phyloP scores from a whole-genome alignment of 2,329 filamentous ascomycete genomes.

The Neurospora sp. region DNA sequence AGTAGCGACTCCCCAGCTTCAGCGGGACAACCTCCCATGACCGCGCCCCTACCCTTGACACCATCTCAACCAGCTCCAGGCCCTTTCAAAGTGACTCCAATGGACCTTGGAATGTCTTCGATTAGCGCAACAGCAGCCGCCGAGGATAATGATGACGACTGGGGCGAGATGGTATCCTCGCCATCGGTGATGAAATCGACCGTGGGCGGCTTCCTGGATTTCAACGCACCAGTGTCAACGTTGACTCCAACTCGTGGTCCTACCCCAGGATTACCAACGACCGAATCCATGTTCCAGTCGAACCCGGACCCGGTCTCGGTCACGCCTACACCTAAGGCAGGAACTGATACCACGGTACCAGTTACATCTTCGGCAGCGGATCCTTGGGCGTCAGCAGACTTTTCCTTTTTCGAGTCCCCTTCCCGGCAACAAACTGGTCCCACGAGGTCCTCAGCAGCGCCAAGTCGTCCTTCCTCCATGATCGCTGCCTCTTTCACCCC shows the following conservation, averaged over 20 bases:
- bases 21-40: background rate
- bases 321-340: background rate
- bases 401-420: slow-evolving; percentile 13
- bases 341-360: background rate
- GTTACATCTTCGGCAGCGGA: background rate
- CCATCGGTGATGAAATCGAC: slow-evolving; percentile 12
- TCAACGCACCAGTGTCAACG: slow-evolving; percentile 2
- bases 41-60: background rate
- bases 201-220: background rate
- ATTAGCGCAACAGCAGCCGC: background rate
- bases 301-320: background rate
- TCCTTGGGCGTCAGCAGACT: slow-evolving; percentile 13
- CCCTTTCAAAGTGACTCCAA: background rate
- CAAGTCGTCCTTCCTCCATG: background rate
- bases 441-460: background rate
- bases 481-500: background rate
- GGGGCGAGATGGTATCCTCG: slow-evolving; percentile 49
- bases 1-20: slow-evolving; percentile 8
- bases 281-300: background rate
- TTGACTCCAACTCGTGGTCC: background rate
- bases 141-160: slow-evolving; percentile 42
- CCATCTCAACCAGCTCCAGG: background rate
- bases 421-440: background rate
- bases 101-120: slow-evolving; percentile 4
- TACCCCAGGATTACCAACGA: background rate